Percentiles rank a stretch among this genome's conserved stretches.
phyloP scores from a whole-genome alignment of 108 stramenopile genomes.

The Skeletonema grethae region DNA sequence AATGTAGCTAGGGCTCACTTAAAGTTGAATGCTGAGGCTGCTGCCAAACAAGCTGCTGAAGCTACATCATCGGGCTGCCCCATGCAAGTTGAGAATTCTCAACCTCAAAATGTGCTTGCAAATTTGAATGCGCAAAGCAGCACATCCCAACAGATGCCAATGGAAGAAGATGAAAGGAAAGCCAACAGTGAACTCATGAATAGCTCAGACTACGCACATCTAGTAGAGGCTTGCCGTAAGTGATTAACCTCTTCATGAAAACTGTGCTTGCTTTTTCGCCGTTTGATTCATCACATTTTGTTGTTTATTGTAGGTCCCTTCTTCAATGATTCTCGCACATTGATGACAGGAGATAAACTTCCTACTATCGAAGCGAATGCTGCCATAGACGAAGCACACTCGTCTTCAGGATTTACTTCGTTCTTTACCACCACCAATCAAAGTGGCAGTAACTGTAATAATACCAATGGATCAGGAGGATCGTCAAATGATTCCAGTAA shows the following conservation, averaged over 20 bases:
- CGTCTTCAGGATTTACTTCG: constrained; percentile 53
- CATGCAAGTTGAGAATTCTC: neutral
- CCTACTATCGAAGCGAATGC: neutral
- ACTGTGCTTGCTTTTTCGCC: neutral
- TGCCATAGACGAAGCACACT: constrained; percentile 29
- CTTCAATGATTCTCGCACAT: constrained; percentile 20
- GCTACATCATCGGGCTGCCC: neutral
- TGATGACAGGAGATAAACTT: constrained; percentile 3
- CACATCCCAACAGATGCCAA: neutral
- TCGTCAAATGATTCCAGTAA: constrained; percentile 2
- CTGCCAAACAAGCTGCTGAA: neutral
- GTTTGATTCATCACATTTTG: neutral
- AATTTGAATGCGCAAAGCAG: too few species aligned
- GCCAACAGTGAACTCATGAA: neutral
- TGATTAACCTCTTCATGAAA: neutral
- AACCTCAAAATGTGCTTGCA: neutral
- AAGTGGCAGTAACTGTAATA: constrained; percentile 27
- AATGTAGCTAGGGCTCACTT: constrained; percentile 5
- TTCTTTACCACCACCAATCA: constrained; percentile 54
- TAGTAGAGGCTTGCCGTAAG: constrained; percentile 33
- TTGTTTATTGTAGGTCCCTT: constrained; percentile 11
- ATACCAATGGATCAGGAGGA: constrained; percentile 18
- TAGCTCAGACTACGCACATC: constrained; percentile 26
- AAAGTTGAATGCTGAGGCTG: neutral
- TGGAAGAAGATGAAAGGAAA: neutral